phyloP scores from a whole-genome alignment of 129 eudicot species.

The Arctium lappa region DNA sequence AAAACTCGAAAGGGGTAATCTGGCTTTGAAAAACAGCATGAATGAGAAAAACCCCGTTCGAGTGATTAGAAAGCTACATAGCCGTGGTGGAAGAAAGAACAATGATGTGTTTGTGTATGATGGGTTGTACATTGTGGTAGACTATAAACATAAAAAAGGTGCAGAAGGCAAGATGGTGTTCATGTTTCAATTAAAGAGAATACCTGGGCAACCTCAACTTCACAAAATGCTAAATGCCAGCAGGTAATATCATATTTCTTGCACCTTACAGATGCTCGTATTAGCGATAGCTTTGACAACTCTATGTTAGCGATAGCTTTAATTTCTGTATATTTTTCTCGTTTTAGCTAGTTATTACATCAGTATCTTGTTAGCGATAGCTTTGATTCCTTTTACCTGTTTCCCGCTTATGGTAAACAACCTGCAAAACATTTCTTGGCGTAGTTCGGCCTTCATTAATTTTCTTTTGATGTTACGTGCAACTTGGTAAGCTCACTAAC shows the following conservation, averaged over 20 bases:
- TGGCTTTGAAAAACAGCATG: constrained; percentile 45
- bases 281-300: background rate
- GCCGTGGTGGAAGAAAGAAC: background rate
- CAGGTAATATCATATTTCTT: background rate
- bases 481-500: background rate
- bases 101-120: constrained; percentile 24
- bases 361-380: background rate
- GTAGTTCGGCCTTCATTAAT: background rate
- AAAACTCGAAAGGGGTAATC: constrained; percentile 38
- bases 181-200: constrained; percentile 38
- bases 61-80: constrained; percentile 25
- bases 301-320: background rate
- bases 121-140: constrained; percentile 32
- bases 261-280: background rate
- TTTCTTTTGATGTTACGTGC: background rate
- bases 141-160: constrained; percentile 30
- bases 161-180: constrained; percentile 41
- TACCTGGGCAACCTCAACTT: constrained; percentile 31
- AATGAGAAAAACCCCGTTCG: constrained; percentile 20
- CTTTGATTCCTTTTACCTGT: background rate
- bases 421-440: background rate
- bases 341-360: background rate
- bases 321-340: background rate
- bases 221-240: background rate
- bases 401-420: background rate